A percentile compares a stretch with the other conserved stretches of the same genome.
phyloP scores from a whole-genome alignment of 441 rosid genomes.

The Geranium incanum region DNA sequence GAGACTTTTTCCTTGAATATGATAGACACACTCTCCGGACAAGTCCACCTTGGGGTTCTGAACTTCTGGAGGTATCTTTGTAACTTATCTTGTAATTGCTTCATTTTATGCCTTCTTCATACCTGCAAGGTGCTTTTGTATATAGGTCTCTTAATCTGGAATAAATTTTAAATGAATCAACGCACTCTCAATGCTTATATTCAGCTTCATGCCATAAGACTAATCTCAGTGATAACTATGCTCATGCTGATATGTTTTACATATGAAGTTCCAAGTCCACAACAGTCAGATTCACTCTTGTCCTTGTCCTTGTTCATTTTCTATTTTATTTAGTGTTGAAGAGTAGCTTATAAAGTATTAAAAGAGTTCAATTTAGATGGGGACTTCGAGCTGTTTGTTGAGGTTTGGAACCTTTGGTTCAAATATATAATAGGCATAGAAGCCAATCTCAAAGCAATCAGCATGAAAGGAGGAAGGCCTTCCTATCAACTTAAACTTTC shows the following conservation, averaged over 20 bases:
- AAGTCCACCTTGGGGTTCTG: conserved; percentile 99
- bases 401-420: not conserved
- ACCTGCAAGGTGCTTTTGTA: not conserved
- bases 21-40: conserved; percentile 97
- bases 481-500: not conserved
- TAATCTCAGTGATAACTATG: not conserved
- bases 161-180: not conserved
- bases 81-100: conserved; percentile 14
- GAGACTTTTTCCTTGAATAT: conserved; percentile 98
- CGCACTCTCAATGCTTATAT: conserved; percentile 1
- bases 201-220: not conserved
- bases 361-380: not conserved
- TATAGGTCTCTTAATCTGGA: conserved; percentile 6
- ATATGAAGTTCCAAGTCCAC: not conserved
- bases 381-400: conserved; percentile 4
- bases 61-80: conserved; percentile 84
- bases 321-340: conserved; percentile 3
- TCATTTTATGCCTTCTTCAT: conserved; percentile 8
- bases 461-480: not conserved
- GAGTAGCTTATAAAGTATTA: conserved; percentile 1
- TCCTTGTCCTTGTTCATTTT: not conserved
- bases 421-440: not conserved
- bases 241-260: conserved; percentile 3
- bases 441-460: not conserved
- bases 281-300: conserved; percentile 1